These are phyloP conservation scores for Phytophthora megakarya DNA, from an alignment of 352 stramenopile species.

Conservation along the genomic window DNA sequence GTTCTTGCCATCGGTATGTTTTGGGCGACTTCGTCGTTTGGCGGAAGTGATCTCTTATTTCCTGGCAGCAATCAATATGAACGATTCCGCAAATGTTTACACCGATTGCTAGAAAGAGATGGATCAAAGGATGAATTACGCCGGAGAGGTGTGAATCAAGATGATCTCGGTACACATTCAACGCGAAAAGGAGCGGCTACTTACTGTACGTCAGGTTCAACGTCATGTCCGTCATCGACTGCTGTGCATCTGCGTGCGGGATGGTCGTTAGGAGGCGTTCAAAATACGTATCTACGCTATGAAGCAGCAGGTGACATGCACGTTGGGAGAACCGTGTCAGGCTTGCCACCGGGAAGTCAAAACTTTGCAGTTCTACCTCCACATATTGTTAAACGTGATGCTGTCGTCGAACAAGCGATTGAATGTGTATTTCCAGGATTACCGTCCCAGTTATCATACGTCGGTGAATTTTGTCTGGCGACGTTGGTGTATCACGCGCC, in stretches of 20 bases:
- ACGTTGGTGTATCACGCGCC: slow-evolving; percentile 12
- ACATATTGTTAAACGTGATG: too few species aligned
- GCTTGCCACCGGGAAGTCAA: too few species aligned
- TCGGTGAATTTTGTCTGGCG: slow-evolving; percentile 19
- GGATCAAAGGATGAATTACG: slow-evolving; percentile 16
- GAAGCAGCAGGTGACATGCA: too few species aligned
- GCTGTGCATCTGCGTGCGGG: slow-evolving; percentile 20
- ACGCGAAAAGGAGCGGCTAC: slow-evolving; percentile 34
- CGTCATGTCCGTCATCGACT: slow-evolving; percentile 23
- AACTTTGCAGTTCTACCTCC: too few species aligned
- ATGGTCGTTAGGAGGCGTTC: too few species aligned
- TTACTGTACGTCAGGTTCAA: slow-evolving; percentile 25
- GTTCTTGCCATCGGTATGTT: slow-evolving; percentile 11
- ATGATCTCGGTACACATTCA: slow-evolving; percentile 30
- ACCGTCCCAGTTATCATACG: background rate
- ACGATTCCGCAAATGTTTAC: slow-evolving; percentile 9
- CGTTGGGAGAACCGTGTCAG: too few species aligned
- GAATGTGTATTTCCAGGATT: slow-evolving; percentile 15
- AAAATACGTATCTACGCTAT: too few species aligned
- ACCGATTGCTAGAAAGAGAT: background rate
- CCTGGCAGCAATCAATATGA: slow-evolving; percentile 20
- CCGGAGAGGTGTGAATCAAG: slow-evolving; percentile 14
- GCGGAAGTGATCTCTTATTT: slow-evolving; percentile 5
- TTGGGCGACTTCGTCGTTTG: slow-evolving; percentile 13
- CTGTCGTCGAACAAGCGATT: background rate